Evolutionary conservation across 768 basidiomycete genomes (phyloP), one percentile per base, ranked within the genome.

Genomic region (Agaricus blazei): DNA sequence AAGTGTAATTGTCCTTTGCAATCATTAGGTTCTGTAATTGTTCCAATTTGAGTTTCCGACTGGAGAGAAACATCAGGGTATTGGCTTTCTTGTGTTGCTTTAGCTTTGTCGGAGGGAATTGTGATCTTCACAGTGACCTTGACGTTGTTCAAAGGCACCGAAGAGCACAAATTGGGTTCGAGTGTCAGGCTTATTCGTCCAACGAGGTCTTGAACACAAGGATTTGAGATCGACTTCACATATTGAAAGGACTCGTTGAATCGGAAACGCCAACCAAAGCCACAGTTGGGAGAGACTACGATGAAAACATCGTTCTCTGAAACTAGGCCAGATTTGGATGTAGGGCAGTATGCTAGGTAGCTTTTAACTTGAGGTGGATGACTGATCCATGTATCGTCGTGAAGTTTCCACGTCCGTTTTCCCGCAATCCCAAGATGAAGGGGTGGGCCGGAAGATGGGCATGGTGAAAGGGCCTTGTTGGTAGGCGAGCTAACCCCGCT

Each of bases 191-290:
- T 36, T 26, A 54, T 12, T 7, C 28, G 34, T 37, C 52, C 52
- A 9, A 54, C 8, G 9, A 40, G 24, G 15, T 46, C 52, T 29
- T 54, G 44, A 9, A 12, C 36, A 2, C 36, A 43, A 38, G 45
- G 15, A 9, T 15, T 15, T n/a, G 2, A 8, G 9, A 26, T 14
- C 1, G 27, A 54, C 9, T 11, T 11, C 45, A 29, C 24, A 36
- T 27, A 47, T 9, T 47, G 36, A 11, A 48, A 54, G 36, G 7
- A 3, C 24, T 54, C 44, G 0, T 3, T 38, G 26, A 54, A n/a
- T 12, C 48, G 36, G 45, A 47, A 54, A 12, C 45, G 44, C 53
- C 53, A 54, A n/a, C 53, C 45, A 3, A 54, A 28, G 3, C 53
- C 53, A 29, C 53, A 54, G 19, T 7, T 48, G 3, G 53, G 53